Base-by-base conservation (phyloP, 2,329 filamentous ascomycete genomes). In the Diaporthe aspalathi region DNA sequence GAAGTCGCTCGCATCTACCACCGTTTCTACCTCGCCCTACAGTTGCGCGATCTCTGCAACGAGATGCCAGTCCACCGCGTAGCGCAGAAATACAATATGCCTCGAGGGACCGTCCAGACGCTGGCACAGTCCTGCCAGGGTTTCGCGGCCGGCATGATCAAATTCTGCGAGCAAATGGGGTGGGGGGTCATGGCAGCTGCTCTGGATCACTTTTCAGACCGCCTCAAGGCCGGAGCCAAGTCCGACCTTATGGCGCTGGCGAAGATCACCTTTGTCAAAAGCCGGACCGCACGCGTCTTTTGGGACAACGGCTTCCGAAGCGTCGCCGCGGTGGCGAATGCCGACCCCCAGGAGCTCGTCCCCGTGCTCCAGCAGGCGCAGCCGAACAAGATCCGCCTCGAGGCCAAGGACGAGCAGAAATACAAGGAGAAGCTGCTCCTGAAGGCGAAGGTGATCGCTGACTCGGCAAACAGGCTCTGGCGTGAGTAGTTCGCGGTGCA, bases 1-100 rank as follows among this genome's bases (percentile, higher is more conserved):
- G 88, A 90, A 45, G 81, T 83, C 24, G 87, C 89, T 3, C 86
- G 90, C 14, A 87, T 93, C 50, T 93, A 94, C 78, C 87, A 88
- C 27, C 88, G 93, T 17, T 93, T 93, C 75, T 95, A 94, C 78
- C 84, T 92, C 20, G 92, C 93, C 7, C 86, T 94, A 52, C 93
- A 94, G 77, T 86, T 95, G n/a, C 90, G 92, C 43, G 92, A 94
- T 77, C 82, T 95, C 45, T 94, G 92, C 79, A 94, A 93, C 78
- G 93, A 95, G 78, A 83, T 91, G 71, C 92, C 93, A 0, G 86
- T 94, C 40, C 89, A 93, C 74, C 81, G 85, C 3, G 91, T 94
- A 35, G 90, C 92, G 32, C 84, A 85, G 20, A 93, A 93, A 77
- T 95, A 93, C 77, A 87, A 89, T 73, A 89, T 90, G 72, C 89